Base-by-base conservation (phyloP, 768 basidiomycete genomes). In the Sporobolomyces pararoseus region DNA sequence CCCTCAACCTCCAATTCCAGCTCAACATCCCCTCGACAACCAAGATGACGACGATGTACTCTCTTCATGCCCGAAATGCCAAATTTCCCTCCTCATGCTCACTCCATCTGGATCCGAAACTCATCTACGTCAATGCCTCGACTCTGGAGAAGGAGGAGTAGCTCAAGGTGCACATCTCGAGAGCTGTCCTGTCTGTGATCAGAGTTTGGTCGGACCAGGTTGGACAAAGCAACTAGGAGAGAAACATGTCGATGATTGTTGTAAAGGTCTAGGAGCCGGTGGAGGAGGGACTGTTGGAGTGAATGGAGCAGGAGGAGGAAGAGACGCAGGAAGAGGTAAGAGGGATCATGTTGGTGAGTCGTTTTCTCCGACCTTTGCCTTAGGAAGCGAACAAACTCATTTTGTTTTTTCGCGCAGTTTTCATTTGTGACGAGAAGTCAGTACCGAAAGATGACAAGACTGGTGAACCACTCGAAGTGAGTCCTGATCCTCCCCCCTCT, bases 161-260 rank as follows among this genome's bases (percentile, higher is more conserved):
- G n/a, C n/a, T n/a, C 42, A 23, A 2, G 63, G 63, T 7, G 63
- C 44, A 25, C 27, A 42, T n/a, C 19, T 61, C 7, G 7, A 2
- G 7, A 27, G n/a, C 31, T 70, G 69, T 21, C 69, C 69, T 4
- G 69, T 66, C 14, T 70, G 69, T 32, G 59, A 34, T 9, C 3
- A 5, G 17, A 4, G 4, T 1, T 50, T 61, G 34, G 19, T 14
- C 12, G 50, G 23, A 2, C 19, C 12, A 23, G 58, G 23, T 2
- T 54, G 58, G 59, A 25, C 31, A 7, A 39, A 6, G 32, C 16
- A 25, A 21, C 4, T 10, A 27, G 49, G 16, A 31, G 64, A 49
- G 46, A 50, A 27, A 57, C 69, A 70, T 39, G 69, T 70, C 5
- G 64, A 65, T 46, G 68, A 53, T 3, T 70, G 68, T 21, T 70